Evolutionary conservation across 164 flowering plant genomes (phyloP).

Genomic region (Stephania japonica): DNA sequence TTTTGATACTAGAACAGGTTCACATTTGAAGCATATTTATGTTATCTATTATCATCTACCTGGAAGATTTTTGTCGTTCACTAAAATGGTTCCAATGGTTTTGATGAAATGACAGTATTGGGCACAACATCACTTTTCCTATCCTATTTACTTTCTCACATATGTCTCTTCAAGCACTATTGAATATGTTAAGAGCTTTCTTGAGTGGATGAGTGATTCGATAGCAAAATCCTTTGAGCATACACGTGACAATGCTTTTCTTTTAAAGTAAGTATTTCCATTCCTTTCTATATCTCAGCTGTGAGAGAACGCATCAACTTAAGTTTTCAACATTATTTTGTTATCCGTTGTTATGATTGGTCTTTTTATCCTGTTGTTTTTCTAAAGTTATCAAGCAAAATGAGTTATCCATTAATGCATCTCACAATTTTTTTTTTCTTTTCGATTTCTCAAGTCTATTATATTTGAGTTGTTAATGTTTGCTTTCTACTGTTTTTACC

Average conservation of each 20-base stretch:
- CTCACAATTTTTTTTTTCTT: not conserved
- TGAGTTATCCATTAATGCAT: not conserved
- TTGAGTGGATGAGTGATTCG: constrained; percentile 99
- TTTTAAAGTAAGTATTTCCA: constrained; percentile 59
- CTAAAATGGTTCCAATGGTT: constrained; percentile 1
- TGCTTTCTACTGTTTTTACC: not conserved
- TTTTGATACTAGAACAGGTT: constrained; percentile 88
- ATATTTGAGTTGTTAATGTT: not conserved
- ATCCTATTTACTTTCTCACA: constrained; percentile 84
- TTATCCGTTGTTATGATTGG: not conserved
- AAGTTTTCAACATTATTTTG: not conserved
- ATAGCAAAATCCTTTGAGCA: constrained; percentile 95
- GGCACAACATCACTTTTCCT: constrained; percentile 57
- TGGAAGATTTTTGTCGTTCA: not conserved
- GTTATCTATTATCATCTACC: not conserved
- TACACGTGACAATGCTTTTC: constrained; percentile 91
- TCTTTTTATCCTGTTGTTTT: not conserved
- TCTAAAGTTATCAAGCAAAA: too few species aligned
- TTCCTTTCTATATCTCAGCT: not conserved
- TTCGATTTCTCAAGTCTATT: not conserved
- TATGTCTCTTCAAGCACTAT: constrained; percentile 86
- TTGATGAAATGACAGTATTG: constrained; percentile 55
- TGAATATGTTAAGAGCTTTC: constrained; percentile 89
- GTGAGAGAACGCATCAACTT: not conserved
- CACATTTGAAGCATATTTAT: constrained; percentile 6